These are phyloP conservation scores for Pseudonitzschia multiseries DNA, from an alignment of 108 stramenopile species.

Conservation along the genomic window DNA sequence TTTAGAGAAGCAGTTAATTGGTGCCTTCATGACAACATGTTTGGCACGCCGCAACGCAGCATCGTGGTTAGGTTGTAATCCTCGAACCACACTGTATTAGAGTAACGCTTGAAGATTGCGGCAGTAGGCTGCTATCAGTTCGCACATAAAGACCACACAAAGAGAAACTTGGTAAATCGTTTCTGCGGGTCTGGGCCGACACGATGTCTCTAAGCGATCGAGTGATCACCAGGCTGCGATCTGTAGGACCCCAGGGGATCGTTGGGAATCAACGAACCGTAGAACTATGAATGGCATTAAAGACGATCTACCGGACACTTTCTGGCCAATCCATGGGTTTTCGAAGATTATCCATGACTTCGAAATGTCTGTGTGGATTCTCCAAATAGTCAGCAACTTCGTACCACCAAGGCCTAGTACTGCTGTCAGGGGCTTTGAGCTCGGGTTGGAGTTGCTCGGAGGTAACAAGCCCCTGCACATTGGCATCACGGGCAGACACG, in stretches of 20 bases:
- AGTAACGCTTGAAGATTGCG: too few relatives aligned
- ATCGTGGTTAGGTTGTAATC: background rate
- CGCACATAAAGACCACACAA: too few relatives aligned
- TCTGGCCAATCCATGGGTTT: constrained; percentile 82
- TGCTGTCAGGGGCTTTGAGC: background rate
- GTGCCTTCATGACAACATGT: too few relatives aligned
- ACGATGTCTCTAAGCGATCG: too few relatives aligned
- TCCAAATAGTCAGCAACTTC: constrained; percentile 88
- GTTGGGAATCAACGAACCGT: too few relatives aligned
- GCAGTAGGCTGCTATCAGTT: too few relatives aligned
- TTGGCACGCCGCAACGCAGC: background rate
- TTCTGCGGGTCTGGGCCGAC: too few relatives aligned
- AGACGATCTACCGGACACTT: constrained; percentile 37
- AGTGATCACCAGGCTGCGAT: too few relatives aligned
- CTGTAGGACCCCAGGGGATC: too few relatives aligned
- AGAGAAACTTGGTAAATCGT: too few relatives aligned
- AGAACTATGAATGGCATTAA: background rate
- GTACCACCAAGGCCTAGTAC: constrained; percentile 77
- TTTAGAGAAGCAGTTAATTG: too few relatives aligned
- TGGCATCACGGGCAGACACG: constrained; percentile 72
- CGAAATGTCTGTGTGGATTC: constrained; percentile 83
- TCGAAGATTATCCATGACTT: constrained; percentile 74
- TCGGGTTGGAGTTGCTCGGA: constrained; percentile 27
- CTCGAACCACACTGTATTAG: background rate
- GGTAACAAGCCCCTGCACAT: constrained; percentile 18